Conservation (phyloP, 192 early-diverging fungal genomes). For the Tieghemiomyces parasiticus region DNA sequence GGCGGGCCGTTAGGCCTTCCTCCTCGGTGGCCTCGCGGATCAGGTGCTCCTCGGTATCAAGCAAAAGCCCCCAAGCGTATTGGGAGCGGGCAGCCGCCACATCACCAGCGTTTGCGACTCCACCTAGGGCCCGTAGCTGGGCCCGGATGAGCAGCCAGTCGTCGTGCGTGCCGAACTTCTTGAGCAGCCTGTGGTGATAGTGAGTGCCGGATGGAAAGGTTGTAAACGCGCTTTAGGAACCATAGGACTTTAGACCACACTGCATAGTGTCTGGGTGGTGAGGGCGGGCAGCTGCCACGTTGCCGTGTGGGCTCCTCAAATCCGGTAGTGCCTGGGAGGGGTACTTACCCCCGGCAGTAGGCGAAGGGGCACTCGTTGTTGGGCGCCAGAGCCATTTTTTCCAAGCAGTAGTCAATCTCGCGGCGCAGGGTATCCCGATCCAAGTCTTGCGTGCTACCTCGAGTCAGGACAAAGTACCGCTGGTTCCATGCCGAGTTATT, state of each 20-base stretch:
- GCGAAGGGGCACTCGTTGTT: slow-evolving; percentile 89
- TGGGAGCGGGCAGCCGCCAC: not conserved
- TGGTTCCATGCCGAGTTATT: slow-evolving; percentile 99
- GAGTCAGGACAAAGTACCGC: slow-evolving; percentile 61
- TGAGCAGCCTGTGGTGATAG: not conserved
- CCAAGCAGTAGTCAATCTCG: slow-evolving; percentile 53
- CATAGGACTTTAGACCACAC: not conserved
- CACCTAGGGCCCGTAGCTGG: not conserved
- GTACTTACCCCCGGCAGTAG: slow-evolving; percentile 63
- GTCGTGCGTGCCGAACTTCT: not conserved
- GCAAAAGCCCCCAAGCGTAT: not conserved
- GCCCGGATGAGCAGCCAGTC: not conserved
- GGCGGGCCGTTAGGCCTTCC: slow-evolving; percentile 17
- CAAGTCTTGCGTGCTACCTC: slow-evolving; percentile 16
- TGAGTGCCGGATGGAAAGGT: not conserved
- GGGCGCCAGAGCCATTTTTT: slow-evolving; percentile 64
- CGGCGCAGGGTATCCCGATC: slow-evolving; percentile 21
- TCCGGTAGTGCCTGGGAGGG: not conserved
- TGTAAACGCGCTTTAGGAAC: not conserved
- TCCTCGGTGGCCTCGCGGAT: slow-evolving; percentile 6
- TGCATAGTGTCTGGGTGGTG: not conserved
- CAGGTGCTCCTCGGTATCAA: not conserved
- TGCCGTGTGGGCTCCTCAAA: not conserved
- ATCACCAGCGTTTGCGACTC: not conserved
- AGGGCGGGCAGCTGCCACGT: not conserved